These are phyloP conservation scores for Termitomyces sp. DNA, from an alignment of 1,284 basidiomycete species.

Conservation along the genomic window DNA sequence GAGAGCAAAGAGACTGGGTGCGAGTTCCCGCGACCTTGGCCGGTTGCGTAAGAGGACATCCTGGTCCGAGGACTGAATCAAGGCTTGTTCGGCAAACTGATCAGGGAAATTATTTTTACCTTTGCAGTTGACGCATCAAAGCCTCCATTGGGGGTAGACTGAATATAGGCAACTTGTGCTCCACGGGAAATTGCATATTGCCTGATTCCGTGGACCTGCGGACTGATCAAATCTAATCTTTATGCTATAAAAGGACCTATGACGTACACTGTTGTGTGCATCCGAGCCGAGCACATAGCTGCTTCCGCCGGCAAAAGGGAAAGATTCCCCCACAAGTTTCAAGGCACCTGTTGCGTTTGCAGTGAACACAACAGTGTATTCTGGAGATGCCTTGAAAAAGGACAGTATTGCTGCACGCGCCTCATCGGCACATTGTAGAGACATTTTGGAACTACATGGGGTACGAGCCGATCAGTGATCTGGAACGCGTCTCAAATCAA, in stretches of 20 bases:
- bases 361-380: slow-evolving; percentile 79
- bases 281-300: slow-evolving; percentile 64
- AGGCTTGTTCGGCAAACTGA: not conserved
- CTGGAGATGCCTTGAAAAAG: slow-evolving; percentile 66
- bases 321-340: slow-evolving; percentile 78
- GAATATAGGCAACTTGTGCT: slow-evolving; percentile 57
- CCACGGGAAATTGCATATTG: slow-evolving; percentile 56
- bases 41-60: slow-evolving; percentile 38
- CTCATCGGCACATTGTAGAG: slow-evolving; percentile 57
- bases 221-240: slow-evolving; percentile 7
- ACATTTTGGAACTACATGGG: slow-evolving; percentile 58
- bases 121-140: slow-evolving; percentile 53
- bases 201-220: slow-evolving; percentile 68
- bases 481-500: slow-evolving; percentile 5
- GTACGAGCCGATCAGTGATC: slow-evolving; percentile 4
- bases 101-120: slow-evolving; percentile 32
- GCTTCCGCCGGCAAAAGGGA: slow-evolving; percentile 56
- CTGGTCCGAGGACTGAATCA: slow-evolving; percentile 23
- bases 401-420: slow-evolving; percentile 65
- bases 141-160: slow-evolving; percentile 57
- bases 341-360: slow-evolving; percentile 74
- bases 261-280: slow-evolving; percentile 69
- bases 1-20: slow-evolving; percentile 62
- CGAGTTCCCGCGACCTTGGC: slow-evolving; percentile 35
- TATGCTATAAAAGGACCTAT: slow-evolving; percentile 5